Evolutionary conservation across 2,329 filamentous ascomycete species (phyloP).

Genomic region (Nemania serpens): DNA sequence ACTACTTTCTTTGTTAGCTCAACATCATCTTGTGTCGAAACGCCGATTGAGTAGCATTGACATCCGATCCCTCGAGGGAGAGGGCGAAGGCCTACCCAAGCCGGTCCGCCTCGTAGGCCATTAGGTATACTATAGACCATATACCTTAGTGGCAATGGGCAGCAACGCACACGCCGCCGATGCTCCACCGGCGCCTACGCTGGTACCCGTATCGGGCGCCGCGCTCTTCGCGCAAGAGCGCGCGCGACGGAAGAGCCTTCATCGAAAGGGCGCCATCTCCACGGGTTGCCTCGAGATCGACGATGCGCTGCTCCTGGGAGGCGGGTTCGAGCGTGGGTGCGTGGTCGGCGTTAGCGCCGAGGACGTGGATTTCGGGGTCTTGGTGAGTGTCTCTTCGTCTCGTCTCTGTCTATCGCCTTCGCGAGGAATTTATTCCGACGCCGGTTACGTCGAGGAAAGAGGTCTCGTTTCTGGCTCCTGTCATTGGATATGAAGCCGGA

Average conservation of each 20-base stretch:
- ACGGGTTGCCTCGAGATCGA: conserved; percentile 58
- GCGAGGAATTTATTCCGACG: background rate
- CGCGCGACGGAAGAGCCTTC: conserved; percentile 41
- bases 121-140: no score
- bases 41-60: no score
- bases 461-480: no score
- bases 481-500: no score
- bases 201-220: conserved; percentile 50
- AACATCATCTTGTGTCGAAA: no score
- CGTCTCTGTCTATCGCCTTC: conserved; percentile 1
- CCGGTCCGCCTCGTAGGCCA: no score
- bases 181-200: background rate
- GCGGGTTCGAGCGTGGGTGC: conserved; percentile 54
- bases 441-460: no score
- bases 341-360: conserved; percentile 61
- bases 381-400: conserved; percentile 44
- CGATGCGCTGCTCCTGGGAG: conserved; percentile 48
- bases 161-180: background rate
- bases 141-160: background rate
- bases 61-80: no score
- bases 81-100: no score
- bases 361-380: conserved; percentile 53
- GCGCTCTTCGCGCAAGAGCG: conserved; percentile 48
- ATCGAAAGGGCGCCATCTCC: conserved; percentile 39
- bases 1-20: no score